Percentiles rank a stretch among this genome's conserved stretches.
phyloP scores from a whole-genome alignment of 2,329 filamentous ascomycete species.

The Penicillium psychrosexuale region DNA sequence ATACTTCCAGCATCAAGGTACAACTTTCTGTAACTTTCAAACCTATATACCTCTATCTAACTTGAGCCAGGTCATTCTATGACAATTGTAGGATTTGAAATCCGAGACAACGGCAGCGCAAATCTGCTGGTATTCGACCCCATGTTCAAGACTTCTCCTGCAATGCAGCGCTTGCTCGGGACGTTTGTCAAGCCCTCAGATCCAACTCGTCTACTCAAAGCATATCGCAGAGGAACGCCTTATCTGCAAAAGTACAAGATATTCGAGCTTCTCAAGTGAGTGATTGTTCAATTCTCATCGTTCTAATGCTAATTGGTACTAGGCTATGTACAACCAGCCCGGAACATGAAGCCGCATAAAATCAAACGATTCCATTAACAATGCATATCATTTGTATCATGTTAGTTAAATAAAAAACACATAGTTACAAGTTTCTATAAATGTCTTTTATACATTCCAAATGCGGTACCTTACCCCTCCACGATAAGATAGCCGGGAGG shows the following conservation, averaged over 20 bases:
- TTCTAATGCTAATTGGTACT: conserved; percentile 1
- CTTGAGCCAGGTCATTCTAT: conserved; percentile 71
- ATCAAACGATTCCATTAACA: background rate
- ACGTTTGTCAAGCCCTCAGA: conserved; percentile 41
- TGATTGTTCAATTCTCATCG: background rate
- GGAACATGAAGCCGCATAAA: background rate
- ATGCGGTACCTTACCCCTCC: conserved; percentile 6
- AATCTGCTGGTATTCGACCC: conserved; percentile 87
- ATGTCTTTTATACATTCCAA: conserved; percentile 3
- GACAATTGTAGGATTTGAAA: conserved; percentile 83
- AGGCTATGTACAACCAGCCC: conserved; percentile 5
- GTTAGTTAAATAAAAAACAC: too few species aligned
- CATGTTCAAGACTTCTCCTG: conserved; percentile 67
- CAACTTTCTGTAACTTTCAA: background rate
- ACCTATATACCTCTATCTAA: background rate
- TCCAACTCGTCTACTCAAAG: conserved; percentile 59
- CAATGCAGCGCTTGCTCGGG: conserved; percentile 59
- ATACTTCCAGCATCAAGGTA: conserved; percentile 81
- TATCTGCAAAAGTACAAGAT: conserved; percentile 69
- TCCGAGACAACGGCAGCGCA: conserved; percentile 58
- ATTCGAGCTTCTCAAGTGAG: conserved; percentile 74
- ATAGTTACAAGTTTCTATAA: background rate
- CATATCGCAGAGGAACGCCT: conserved; percentile 67
- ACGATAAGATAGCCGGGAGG: conserved; percentile 19
- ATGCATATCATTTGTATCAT: background rate